phyloP scores from a whole-genome alignment of 148 eudicot species.

The Cornus suecica region DNA sequence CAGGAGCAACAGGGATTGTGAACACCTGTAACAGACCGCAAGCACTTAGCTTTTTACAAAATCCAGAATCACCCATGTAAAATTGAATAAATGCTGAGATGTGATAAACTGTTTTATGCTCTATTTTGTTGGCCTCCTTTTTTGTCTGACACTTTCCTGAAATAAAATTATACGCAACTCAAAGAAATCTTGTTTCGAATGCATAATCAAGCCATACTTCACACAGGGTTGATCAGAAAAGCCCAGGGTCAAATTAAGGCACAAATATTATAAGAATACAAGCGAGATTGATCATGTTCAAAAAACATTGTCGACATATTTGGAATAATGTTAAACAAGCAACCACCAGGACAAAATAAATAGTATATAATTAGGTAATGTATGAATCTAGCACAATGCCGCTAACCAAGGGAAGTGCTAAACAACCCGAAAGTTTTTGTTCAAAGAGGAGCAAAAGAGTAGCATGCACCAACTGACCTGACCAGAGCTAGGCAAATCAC shows the following conservation, averaged over 20 bases:
- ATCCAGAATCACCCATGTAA: not conserved
- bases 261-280: too few species aligned
- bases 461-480: conserved; percentile 43
- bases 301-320: too few species aligned
- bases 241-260: too few species aligned
- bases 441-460: not conserved
- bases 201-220: too few species aligned
- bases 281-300: too few species aligned
- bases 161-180: too few species aligned
- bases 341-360: too few species aligned
- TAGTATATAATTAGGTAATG: not conserved
- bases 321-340: too few species aligned
- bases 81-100: not conserved
- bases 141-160: not conserved
- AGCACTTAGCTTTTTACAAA: not conserved
- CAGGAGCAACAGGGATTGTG: conserved; percentile 62
- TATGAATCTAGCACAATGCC: not conserved
- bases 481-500: conserved; percentile 83
- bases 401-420: not conserved
- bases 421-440: not conserved
- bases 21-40: conserved; percentile 46
- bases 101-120: not conserved
- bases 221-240: too few species aligned
- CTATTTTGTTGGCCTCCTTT: not conserved
- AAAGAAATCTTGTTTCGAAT: too few species aligned